A percentile compares a stretch with the other conserved stretches of the same genome.
These are phyloP conservation scores for Globisporangium heterothallicum DNA, from an alignment of 352 stramenopile genomes.

Conservation along the genomic window DNA sequence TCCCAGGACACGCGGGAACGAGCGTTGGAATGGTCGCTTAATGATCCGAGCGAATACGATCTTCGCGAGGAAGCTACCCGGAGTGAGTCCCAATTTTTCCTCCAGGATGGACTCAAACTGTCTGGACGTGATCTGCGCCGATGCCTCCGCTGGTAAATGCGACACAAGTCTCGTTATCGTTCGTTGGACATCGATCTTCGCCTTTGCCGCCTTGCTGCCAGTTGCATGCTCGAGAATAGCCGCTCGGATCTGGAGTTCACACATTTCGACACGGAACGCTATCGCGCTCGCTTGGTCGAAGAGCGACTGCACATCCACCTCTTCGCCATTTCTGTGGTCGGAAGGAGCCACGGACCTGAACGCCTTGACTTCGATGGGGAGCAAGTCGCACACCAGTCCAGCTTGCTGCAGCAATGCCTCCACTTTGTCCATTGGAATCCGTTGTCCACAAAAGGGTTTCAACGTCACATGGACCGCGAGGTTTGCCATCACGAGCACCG, in stretches of 20 bases:
- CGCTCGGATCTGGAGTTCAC: constrained; percentile 42
- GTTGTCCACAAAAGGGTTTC: constrained; percentile 4
- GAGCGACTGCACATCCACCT: constrained; percentile 8
- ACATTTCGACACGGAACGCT: constrained; percentile 39
- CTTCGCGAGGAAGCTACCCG: constrained; percentile 17
- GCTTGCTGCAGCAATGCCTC: constrained; percentile 5
- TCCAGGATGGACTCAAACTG: constrained; percentile 24
- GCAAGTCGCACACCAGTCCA: constrained; percentile 1
- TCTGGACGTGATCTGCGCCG: constrained; percentile 12
- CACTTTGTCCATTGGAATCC: constrained; percentile 2
- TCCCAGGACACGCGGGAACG: constrained; percentile 9
- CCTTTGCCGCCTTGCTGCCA: constrained; percentile 14
- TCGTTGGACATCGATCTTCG: constrained; percentile 27
- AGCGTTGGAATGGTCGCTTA: constrained; percentile 14
- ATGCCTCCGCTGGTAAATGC: constrained; percentile 8
- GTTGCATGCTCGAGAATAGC: constrained; percentile 15
- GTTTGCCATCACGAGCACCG: constrained; percentile 19
- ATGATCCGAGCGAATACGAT: constrained; percentile 31
- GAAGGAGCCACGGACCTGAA: not conserved
- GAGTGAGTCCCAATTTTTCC: constrained; percentile 28
- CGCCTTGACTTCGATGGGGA: constrained; percentile 13
- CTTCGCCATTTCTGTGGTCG: not conserved
- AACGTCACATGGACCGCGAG: constrained; percentile 11
- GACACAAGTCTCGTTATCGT: constrained; percentile 15
- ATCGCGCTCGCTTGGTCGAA: constrained; percentile 18